A percentile compares a stretch with the other conserved stretches of the same genome.
phyloP scores from a whole-genome alignment of 345 rosid species.

The Chamaenerion angustifolium region DNA sequence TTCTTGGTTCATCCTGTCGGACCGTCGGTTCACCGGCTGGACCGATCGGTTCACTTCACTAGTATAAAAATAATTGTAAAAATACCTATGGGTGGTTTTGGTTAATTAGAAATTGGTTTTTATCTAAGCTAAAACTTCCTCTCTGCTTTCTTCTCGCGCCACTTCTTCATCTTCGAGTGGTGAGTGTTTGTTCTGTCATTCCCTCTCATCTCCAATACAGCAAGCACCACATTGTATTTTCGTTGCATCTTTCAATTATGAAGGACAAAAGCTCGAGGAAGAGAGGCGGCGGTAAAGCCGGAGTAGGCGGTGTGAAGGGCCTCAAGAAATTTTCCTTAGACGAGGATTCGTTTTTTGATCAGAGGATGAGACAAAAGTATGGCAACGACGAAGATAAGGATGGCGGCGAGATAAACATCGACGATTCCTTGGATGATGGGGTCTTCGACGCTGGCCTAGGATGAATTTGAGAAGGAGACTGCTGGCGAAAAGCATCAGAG shows the following conservation, averaged over 20 bases:
- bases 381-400: constrained; percentile 2
- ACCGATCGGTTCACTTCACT: no score
- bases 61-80: no score
- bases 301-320: background rate
- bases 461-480: constrained; percentile 46
- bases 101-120: no score
- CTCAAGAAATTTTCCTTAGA: constrained; percentile 5
- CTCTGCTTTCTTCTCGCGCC: no score
- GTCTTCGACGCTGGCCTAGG: constrained; percentile 15
- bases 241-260: background rate
- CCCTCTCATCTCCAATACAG: no score
- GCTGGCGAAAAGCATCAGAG: constrained; percentile 65
- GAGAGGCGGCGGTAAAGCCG: constrained; percentile 4
- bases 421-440: constrained; percentile 1
- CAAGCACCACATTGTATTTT: background rate
- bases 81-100: no score
- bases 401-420: constrained; percentile 6
- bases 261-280: constrained; percentile 5
- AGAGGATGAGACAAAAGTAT: constrained; percentile 10
- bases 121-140: no score
- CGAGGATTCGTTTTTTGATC: constrained; percentile 13
- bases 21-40: no score
- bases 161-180: no score
- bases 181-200: no score
- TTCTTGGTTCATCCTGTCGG: no score